These are phyloP conservation scores for Ophiostoma ips DNA, from an alignment of 2,329 filamentous ascomycete species.

Conservation along the genomic window DNA sequence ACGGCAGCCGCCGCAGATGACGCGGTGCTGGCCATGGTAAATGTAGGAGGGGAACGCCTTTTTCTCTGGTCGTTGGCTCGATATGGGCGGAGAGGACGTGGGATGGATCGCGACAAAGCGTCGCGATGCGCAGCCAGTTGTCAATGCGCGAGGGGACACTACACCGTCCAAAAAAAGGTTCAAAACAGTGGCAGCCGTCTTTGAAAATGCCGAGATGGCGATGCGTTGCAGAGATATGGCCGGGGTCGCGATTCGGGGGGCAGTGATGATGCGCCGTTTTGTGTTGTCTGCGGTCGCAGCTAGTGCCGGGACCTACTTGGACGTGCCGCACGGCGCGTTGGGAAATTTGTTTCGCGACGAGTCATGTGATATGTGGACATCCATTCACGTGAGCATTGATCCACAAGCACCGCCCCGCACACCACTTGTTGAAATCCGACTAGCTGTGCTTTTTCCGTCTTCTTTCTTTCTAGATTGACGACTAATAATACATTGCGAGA, in stretches of 20 bases:
- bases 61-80: neutral
- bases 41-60: neutral
- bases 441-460: too few relatives aligned
- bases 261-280: neutral
- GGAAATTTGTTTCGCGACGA: conserved; percentile 7
- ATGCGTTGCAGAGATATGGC: neutral
- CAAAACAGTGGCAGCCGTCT: neutral
- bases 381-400: too few relatives aligned
- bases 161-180: neutral
- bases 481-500: too few relatives aligned
- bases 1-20: conserved; percentile 21
- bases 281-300: neutral
- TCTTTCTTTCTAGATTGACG: too few relatives aligned
- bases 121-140: neutral
- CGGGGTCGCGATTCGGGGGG: neutral
- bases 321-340: conserved; percentile 4
- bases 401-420: too few relatives aligned
- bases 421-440: too few relatives aligned
- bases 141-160: too few relatives aligned
- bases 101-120: neutral
- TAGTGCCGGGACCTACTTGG: neutral
- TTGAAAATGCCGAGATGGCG: neutral
- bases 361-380: neutral
- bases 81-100: neutral
- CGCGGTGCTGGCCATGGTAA: conserved; percentile 1